A percentile compares a stretch with the other conserved stretches of the same genome.
Conservation (phyloP, 1,284 basidiomycete genomes). For the Rhodofomes roseus region DNA sequence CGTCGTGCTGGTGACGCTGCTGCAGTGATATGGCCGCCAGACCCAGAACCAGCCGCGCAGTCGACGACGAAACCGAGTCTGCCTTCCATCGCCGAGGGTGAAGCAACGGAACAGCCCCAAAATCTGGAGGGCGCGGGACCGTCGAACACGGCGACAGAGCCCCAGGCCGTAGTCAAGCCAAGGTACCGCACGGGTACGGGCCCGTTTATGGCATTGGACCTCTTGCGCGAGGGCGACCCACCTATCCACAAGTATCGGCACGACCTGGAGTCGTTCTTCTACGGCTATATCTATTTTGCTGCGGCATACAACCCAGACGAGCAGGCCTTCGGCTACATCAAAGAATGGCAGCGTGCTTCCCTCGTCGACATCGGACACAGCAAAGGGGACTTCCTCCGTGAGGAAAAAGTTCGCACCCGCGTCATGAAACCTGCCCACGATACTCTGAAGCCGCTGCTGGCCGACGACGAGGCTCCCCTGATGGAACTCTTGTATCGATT, state of each 20-base stretch:
- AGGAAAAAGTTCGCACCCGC: background rate
- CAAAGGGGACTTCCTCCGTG: background rate
- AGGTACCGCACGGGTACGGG: conserved; percentile 22
- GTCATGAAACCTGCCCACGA: background rate
- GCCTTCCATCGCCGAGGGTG: too few species aligned
- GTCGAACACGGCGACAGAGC: background rate
- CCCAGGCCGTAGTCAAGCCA: background rate
- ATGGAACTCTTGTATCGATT: background rate
- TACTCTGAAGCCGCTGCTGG: background rate
- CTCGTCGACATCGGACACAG: background rate
- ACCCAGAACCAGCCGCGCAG: too few species aligned
- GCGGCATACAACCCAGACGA: background rate
- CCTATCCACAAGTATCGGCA: conserved; percentile 26
- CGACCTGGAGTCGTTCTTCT: conserved; percentile 31
- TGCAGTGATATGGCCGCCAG: too few species aligned
- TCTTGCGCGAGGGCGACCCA: conserved; percentile 8
- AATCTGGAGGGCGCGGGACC: too few species aligned
- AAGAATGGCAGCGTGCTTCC: background rate
- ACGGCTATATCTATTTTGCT: conserved; percentile 10
- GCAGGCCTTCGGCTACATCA: background rate
- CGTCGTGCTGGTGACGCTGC: background rate
- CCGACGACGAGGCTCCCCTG: background rate
- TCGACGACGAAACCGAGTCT: too few species aligned
- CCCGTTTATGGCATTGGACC: conserved; percentile 28
- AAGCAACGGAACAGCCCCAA: too few species aligned